Base-by-base conservation (phyloP, 345 rosid genomes). In the Populus pruinosa region DNA sequence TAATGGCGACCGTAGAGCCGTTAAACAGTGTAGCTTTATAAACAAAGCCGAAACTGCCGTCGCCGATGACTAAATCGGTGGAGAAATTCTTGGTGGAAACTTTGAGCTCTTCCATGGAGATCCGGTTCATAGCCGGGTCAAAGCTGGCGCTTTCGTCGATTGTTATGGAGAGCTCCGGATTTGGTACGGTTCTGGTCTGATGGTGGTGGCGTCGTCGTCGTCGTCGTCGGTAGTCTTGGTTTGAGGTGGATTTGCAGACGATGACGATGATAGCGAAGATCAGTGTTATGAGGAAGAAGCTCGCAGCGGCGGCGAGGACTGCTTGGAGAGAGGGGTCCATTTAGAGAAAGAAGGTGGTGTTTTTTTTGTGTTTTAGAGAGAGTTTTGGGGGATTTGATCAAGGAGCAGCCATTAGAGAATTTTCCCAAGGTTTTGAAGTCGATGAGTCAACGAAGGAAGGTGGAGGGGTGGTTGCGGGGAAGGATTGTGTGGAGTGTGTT, bases 31-130 rank as follows among this genome's bases (percentile, higher is more conserved):
- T 64, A 7, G 97, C 98, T 36, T 82, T 83, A 86, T 92, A 95
- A 27, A 95, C 99, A 44, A 84, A 72, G 53, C 99, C 98, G 79
- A 94, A 94, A 67, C 98, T 91, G 29, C 98, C 98, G 72, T 94
- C 97, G 69, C 98, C 99, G 79, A 95, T 59, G 77, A 95, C 88
- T 6, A 85, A 85, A 62, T 88, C 90, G 8, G 91, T 5, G 49
- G 97, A 88, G 91, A 95, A 95, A 78, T 82, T 84, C 50, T 84
- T 82, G 2, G 99, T 95, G 17, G 92, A 92, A 72, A 7, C 29
- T 29, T 78, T 66, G 71, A 95, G 93, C 50, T 89, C 97, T 0
- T 76, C 85, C 93, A 93, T 91, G 83, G 97, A 90, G 86, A 91
- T 77, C 67, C 79, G 85, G 53, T 63, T 43, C 14, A 93, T 79